phyloP scores from a whole-genome alignment of 1,284 basidiomycete species.

The Cerioporus squamosus region DNA sequence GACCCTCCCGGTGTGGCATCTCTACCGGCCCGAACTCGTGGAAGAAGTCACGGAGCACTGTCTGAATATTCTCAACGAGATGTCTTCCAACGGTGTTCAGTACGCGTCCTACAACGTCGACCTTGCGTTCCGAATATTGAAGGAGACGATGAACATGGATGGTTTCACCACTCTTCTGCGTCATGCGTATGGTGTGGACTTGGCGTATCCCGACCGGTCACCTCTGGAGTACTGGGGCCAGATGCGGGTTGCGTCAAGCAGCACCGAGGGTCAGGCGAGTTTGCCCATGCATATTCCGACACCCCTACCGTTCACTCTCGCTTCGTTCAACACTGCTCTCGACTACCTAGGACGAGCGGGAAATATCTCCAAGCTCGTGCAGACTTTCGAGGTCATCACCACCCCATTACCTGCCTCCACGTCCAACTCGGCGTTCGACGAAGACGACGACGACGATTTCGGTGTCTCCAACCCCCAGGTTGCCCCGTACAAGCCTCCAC shows the following conservation, averaged over 20 bases:
- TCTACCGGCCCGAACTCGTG: conserved; percentile 38
- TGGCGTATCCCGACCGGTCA: conserved; percentile 68
- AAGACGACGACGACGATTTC: conserved; percentile 70
- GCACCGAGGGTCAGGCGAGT: conserved; percentile 9
- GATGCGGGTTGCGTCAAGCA: conserved; percentile 11
- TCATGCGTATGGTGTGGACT: conserved; percentile 72
- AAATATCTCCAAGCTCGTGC: conserved; percentile 67
- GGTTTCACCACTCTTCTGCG: conserved; percentile 63
- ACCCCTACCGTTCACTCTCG: conserved; percentile 61
- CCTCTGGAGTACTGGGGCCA: conserved; percentile 48
- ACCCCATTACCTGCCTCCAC: conserved; percentile 57
- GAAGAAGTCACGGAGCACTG: conserved; percentile 50
- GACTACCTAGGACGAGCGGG: conserved; percentile 66
- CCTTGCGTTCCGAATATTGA: conserved; percentile 66
- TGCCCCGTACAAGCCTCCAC: conserved; percentile 42
- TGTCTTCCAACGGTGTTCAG: conserved; percentile 50
- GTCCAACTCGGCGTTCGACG: conserved; percentile 56
- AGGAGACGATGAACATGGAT: conserved; percentile 58
- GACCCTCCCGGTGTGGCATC: conserved; percentile 53
- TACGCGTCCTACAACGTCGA: conserved; percentile 66
- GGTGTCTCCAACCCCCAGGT: conserved; percentile 41
- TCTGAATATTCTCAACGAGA: conserved; percentile 57
- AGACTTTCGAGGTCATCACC: conserved; percentile 77
- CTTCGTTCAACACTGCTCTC: conserved; percentile 70
- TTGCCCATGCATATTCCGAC: conserved; percentile 28